Percentiles rank a stretch among this genome's conserved stretches.
Conservation (phyloP, 768 basidiomycete genomes). For the Arthromyces matolae region DNA sequence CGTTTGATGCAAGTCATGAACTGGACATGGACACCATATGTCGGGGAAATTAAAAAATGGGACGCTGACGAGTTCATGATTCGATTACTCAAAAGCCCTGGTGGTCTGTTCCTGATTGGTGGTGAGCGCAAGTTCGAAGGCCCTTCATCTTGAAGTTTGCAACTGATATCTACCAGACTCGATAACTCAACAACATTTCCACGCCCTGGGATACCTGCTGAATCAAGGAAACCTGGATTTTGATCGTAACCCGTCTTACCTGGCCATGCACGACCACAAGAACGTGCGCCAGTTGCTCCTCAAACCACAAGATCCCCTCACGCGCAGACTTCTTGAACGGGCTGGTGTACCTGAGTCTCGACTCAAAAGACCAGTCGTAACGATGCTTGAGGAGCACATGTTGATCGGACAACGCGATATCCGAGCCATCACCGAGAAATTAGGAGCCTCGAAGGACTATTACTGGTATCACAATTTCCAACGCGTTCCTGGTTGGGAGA, state of each 20-base stretch:
- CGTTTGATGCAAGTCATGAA: constrained; percentile 28
- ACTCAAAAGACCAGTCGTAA: constrained; percentile 24
- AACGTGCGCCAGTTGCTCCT: constrained; percentile 25
- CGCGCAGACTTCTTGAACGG: constrained; percentile 18
- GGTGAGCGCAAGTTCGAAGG: constrained; percentile 16
- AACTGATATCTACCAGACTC: constrained; percentile 14
- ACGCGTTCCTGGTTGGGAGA: constrained; percentile 24
- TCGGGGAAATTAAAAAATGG: constrained; percentile 21
- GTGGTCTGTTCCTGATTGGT: constrained; percentile 27
- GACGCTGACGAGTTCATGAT: constrained; percentile 29
- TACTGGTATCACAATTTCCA: constrained; percentile 25
- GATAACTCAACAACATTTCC: constrained; percentile 22
- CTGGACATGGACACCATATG: constrained; percentile 28
- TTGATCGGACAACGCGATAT: constrained; percentile 24
- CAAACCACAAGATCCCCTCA: constrained; percentile 20
- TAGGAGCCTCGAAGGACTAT: constrained; percentile 21
- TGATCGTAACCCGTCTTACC: constrained; percentile 19
- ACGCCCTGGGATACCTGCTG: constrained; percentile 22
- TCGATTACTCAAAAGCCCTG: constrained; percentile 24
- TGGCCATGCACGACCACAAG: constrained; percentile 21
- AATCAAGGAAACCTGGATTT: constrained; percentile 22
- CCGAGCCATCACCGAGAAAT: constrained; percentile 21
- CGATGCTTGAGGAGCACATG: constrained; percentile 29
- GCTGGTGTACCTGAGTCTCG: constrained; percentile 26
- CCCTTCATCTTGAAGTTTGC: neutral